A percentile compares a stretch with the other conserved stretches of the same genome.
phyloP scores from a whole-genome alignment of 2,329 filamentous ascomycete species.

The Anisogramma anomala region DNA sequence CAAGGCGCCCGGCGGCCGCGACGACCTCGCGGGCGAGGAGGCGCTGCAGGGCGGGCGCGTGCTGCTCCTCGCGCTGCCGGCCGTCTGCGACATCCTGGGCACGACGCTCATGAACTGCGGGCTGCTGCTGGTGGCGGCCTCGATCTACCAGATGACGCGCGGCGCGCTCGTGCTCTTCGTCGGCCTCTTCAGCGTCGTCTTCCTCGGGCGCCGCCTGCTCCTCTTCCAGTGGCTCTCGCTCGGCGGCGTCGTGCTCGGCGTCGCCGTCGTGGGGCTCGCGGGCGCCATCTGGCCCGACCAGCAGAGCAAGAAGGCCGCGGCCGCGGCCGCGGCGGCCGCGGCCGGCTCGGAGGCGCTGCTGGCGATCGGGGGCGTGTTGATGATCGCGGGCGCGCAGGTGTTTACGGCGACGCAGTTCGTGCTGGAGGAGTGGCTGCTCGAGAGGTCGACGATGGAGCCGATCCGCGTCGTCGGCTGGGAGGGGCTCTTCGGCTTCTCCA shows the following conservation, averaged over 20 bases:
- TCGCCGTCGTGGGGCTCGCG: conserved; percentile 79
- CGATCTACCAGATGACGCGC: conserved; percentile 97
- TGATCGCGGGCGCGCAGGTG: conserved; percentile 90
- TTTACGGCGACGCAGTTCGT: conserved; percentile 97
- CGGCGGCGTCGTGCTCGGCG: conserved; percentile 74
- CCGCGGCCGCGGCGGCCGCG: conserved; percentile 26
- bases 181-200: conserved; percentile 85
- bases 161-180: conserved; percentile 93
- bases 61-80: conserved; percentile 67
- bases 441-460: conserved; percentile 55
- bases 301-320: conserved; percentile 35
- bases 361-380: conserved; percentile 70
- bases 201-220: conserved; percentile 66
- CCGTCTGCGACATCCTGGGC: conserved; percentile 85
- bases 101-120: conserved; percentile 98
- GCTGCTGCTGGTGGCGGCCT: conserved; percentile 83
- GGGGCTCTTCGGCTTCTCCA: conserved; percentile 75
- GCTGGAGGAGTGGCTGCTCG: conserved; percentile 83
- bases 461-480: conserved; percentile 94
- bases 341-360: conserved; percentile 41
- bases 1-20: conserved; percentile 31
- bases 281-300: conserved; percentile 68
- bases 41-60: conserved; percentile 61
- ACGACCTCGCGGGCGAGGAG: conserved; percentile 32
- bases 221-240: conserved; percentile 91